Evolutionary conservation across 148 eudicot species (phyloP).

Genomic region (Rhododendron williamsianum): DNA sequence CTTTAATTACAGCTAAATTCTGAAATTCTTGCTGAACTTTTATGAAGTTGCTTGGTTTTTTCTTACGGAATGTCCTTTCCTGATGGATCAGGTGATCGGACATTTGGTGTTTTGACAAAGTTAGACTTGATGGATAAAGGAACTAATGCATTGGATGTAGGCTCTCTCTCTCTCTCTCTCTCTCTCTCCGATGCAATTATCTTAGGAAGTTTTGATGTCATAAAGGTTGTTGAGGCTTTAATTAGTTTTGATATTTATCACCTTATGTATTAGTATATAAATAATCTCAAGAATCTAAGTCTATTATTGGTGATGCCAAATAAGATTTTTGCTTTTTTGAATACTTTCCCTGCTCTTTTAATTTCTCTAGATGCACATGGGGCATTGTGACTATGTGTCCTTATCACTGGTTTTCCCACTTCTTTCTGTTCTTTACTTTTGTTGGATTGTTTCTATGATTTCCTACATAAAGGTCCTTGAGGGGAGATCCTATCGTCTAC

Average conservation of each 20-base stretch:
- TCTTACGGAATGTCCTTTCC: constrained; percentile 2
- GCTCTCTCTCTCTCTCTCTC: constrained; percentile 15
- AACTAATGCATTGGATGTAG: constrained; percentile 92
- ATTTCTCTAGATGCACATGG: neutral
- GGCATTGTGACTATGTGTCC: neutral
- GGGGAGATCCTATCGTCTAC: constrained; percentile 66
- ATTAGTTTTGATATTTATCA: neutral
- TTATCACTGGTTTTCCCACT: neutral
- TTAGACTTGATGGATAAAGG: constrained; percentile 99
- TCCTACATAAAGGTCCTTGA: constrained; percentile 55
- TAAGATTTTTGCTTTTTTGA: neutral
- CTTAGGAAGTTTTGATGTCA: neutral
- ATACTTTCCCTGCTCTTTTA: neutral
- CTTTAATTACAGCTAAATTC: neutral
- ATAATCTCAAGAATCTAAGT: neutral
- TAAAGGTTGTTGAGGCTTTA: neutral
- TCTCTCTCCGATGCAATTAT: neutral
- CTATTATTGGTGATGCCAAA: neutral
- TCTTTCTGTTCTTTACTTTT: constrained; percentile 1
- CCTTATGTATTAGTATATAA: neutral
- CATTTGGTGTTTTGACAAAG: constrained; percentile 93
- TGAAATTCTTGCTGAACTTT: neutral
- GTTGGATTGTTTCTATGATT: neutral
- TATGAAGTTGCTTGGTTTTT: neutral
- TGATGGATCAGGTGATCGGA: constrained; percentile 65